A percentile compares a stretch with the other conserved stretches of the same genome.
These are phyloP conservation scores for Penicillium vulpinum DNA, from an alignment of 2,329 filamentous ascomycete species.

Conservation along the genomic window DNA sequence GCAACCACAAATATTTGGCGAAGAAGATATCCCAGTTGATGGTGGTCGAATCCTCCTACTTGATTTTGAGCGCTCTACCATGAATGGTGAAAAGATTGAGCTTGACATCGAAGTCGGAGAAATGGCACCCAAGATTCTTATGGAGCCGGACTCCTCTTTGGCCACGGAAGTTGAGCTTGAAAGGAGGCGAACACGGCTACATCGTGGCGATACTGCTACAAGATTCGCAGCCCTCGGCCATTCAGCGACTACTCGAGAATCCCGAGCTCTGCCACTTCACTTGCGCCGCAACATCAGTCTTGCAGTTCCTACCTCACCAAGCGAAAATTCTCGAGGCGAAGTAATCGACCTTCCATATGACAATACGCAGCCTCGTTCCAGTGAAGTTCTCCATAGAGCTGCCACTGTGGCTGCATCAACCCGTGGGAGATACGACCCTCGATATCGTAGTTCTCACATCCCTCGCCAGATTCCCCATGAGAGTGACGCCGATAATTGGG, in stretches of 20 bases:
- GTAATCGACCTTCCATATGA: conserved; percentile 70
- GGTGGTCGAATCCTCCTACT: conserved; percentile 71
- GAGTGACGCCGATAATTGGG: conserved; percentile 86
- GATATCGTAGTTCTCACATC: conserved; percentile 32
- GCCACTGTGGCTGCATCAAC: conserved; percentile 73
- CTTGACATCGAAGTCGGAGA: conserved; percentile 74
- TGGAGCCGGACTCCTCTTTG: conserved; percentile 72
- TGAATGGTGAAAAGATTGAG: conserved; percentile 58
- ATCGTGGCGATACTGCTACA: conserved; percentile 52
- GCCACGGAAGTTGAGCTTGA: conserved; percentile 78
- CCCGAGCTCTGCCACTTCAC: conserved; percentile 17
- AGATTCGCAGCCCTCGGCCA: conserved; percentile 37
- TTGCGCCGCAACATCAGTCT: conserved; percentile 31
- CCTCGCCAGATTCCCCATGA: conserved; percentile 73
- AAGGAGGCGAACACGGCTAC: conserved; percentile 69
- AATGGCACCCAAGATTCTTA: conserved; percentile 66
- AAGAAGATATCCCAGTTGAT: conserved; percentile 75
- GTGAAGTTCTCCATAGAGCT: conserved; percentile 68
- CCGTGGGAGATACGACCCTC: conserved; percentile 63
- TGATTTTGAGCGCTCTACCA: conserved; percentile 67
- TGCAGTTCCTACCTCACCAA: conserved; percentile 28
- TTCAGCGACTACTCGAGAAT: conserved; percentile 21
- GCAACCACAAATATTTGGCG: conserved; percentile 60
- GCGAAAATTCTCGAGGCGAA: conserved; percentile 23
- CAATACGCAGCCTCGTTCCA: conserved; percentile 70